A percentile compares a stretch with the other conserved stretches of the same genome.
These are phyloP conservation scores for Scedosporium minutisporum DNA, from an alignment of 2,329 filamentous ascomycete genomes.

Conservation along the genomic window DNA sequence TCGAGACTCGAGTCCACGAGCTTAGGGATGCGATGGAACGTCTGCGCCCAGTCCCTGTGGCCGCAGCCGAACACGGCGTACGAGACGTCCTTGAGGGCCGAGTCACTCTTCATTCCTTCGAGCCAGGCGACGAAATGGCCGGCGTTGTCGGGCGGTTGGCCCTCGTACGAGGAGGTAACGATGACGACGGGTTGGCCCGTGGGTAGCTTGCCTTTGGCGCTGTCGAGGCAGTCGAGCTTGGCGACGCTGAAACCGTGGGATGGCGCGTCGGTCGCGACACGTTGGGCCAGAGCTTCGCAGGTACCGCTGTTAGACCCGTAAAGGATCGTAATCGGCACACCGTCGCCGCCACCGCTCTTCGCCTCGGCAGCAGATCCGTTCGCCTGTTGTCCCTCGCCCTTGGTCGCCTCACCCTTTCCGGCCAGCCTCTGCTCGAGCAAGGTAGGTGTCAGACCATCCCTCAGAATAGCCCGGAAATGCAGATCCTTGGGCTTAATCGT, in stretches of 20 bases:
- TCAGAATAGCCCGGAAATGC: constrained; percentile 47
- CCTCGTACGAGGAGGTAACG: constrained; percentile 64
- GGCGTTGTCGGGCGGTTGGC: constrained; percentile 64
- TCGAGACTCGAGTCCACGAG: constrained; percentile 46
- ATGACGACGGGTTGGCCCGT: constrained; percentile 53
- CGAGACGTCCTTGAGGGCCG: constrained; percentile 43
- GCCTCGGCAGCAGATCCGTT: neutral
- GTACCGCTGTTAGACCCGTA: constrained; percentile 70
- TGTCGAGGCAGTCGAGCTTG: constrained; percentile 48
- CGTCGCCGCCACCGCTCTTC: constrained; percentile 9
- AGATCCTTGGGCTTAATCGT: constrained; percentile 58
- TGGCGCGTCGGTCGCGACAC: constrained; percentile 48
- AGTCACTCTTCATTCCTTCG: constrained; percentile 34
- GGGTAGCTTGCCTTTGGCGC: constrained; percentile 49
- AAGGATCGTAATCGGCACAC: constrained; percentile 50
- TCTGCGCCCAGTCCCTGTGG: constrained; percentile 44
- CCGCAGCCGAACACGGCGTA: constrained; percentile 64
- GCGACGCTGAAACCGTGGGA: constrained; percentile 48
- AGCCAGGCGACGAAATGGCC: constrained; percentile 60
- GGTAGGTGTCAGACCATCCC: constrained; percentile 35
- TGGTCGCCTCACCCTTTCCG: constrained; percentile 16
- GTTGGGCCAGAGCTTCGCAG: constrained; percentile 59
- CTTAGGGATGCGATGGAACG: constrained; percentile 59
- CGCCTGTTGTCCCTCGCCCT: constrained; percentile 1
- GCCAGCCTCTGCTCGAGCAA: constrained; percentile 36